A percentile compares a stretch with the other conserved stretches of the same genome.
Conservation (phyloP, 1,139 yeast species). For the Debaryomyces nepalensis region DNA sequence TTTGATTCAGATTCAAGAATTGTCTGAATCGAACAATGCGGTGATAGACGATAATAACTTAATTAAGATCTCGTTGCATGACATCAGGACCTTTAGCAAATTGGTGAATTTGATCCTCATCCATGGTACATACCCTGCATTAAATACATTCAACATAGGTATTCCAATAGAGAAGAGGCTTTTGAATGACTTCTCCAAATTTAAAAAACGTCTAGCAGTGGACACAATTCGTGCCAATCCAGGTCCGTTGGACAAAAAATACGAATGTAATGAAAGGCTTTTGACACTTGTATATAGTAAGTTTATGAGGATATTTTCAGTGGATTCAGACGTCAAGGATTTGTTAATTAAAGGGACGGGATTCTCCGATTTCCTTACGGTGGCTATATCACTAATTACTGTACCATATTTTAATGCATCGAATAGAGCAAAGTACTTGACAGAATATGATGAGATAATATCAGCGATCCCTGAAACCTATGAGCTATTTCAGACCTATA, state of each 20-base stretch:
- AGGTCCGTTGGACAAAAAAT: constrained; percentile 5
- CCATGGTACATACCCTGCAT: constrained; percentile 71
- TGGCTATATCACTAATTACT: constrained; percentile 55
- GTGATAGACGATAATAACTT: constrained; percentile 39
- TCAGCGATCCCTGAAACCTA: constrained; percentile 56
- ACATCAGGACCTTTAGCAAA: constrained; percentile 72
- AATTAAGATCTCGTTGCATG: constrained; percentile 79
- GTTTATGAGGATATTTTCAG: constrained; percentile 37
- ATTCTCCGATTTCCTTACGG: constrained; percentile 65
- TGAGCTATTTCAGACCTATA: constrained; percentile 59
- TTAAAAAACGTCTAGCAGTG: constrained; percentile 29
- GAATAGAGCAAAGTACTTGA: constrained; percentile 15
- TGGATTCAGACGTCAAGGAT: constrained; percentile 55
- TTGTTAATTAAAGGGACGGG: constrained; percentile 73
- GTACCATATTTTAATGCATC: constrained; percentile 36
- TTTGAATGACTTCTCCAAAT: constrained; percentile 46
- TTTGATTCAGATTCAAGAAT: constrained; percentile 41
- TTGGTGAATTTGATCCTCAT: constrained; percentile 66
- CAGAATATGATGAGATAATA: constrained; percentile 21
- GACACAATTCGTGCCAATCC: constrained; percentile 19
- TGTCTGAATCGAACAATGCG: constrained; percentile 30
- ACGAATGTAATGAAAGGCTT: constrained; percentile 26
- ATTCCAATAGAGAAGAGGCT: constrained; percentile 68
- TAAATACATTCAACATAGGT: constrained; percentile 59
- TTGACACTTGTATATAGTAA: constrained; percentile 40